These are phyloP conservation scores for Cladosporium sp. DNA, from an alignment of 2,329 filamentous ascomycete genomes.

Conservation along the genomic window DNA sequence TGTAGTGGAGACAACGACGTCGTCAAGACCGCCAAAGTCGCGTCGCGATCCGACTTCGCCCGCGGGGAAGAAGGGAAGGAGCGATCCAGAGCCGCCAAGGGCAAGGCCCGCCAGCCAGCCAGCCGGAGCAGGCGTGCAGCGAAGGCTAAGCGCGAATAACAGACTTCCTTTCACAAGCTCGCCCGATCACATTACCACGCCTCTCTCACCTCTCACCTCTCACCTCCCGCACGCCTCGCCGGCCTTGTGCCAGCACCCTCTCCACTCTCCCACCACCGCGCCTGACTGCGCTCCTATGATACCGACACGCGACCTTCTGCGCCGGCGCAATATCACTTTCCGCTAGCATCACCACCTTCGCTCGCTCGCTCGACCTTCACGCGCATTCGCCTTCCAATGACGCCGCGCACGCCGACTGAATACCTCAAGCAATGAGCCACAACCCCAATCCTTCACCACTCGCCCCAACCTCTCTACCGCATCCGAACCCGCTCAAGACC, in stretches of 20 bases:
- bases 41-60: neutral
- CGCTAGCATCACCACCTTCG: neutral
- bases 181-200: neutral
- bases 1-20: neutral
- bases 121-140: no score
- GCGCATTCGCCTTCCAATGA: constrained; percentile 7
- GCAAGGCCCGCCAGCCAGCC: no score
- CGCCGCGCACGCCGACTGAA: constrained; percentile 1
- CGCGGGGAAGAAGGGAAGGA: neutral
- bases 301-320: constrained; percentile 1
- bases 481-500: neutral
- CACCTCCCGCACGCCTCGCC: neutral
- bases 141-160: neutral
- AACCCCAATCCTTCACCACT: neutral
- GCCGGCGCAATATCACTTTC: constrained; percentile 5
- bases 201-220: neutral
- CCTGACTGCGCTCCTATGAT: constrained; percentile 5
- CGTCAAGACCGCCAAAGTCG: neutral
- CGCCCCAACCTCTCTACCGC: neutral
- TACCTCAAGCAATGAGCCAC: neutral
- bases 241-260: neutral
- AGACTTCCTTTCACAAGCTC: neutral
- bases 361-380: neutral
- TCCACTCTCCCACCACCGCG: neutral
- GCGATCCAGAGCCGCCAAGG: no score